Base-by-base conservation (phyloP, 2,329 filamentous ascomycete genomes). In the Microcyclospora tardicrescens region DNA sequence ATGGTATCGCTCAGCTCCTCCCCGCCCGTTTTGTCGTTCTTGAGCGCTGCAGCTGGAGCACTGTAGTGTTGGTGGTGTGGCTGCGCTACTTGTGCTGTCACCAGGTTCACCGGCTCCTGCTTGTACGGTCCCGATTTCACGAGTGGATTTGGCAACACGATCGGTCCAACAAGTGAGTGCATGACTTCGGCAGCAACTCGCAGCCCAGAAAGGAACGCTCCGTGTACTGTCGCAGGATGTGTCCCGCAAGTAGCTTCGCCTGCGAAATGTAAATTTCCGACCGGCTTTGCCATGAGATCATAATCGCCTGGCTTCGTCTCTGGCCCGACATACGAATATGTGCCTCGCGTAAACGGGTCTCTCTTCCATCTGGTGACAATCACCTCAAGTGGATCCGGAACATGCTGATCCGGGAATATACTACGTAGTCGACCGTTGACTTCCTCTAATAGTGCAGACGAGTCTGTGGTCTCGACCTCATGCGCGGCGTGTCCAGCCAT, bases 401-500 rank as follows among this genome's bases (percentile, higher is more conserved):
- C 81, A 60, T 36, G 55, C 48, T 45, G 66, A 6, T 51, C 60
- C 29, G 61, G 71, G 55, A 93, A 95, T 34, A 94, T 77, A 48
- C 76, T 77, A 33, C 78, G 75, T 14, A 96, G 68, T 28, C 93
- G 77, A 9, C 73, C 69, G 1, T 83, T 87, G 28, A 91, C 87
- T 59, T 96, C 89, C 4, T 69, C 63, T 32, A 96, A 68, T 6
- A 98, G 75, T 31, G 77, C 74, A 30, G 81, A 74, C 49, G 95
- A 83, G 37, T 76, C 73, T 1, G 78, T 77, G 37, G 69, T 68
- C 61, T 98, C 93, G 0, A 85, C 85, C 46, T 93, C 82, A 50
- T 86, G 84, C 12, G 87, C 91, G 14, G 93, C 84, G 50, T 95
- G 84, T 15, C 91, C 91, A 36, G 89, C 89, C 89, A 98, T 95